Conservation (phyloP, 2,329 filamentous ascomycete genomes). For the Calonectria henricotiae region DNA sequence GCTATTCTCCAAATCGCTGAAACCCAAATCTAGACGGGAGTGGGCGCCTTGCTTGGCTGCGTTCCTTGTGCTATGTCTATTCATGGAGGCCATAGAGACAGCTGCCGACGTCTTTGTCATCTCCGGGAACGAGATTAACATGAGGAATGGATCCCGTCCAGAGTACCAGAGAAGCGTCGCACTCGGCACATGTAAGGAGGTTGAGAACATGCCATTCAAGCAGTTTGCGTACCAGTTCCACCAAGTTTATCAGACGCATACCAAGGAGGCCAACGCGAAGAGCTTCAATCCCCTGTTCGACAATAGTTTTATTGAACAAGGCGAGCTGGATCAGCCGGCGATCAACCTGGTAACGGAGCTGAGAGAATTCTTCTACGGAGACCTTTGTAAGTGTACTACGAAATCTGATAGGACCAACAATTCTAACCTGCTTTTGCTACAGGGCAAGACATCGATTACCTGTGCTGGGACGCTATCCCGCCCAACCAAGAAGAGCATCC, state of each 20-base stretch:
- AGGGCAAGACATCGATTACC: constrained; percentile 61
- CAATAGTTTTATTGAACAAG: constrained; percentile 59
- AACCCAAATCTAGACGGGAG: constrained; percentile 68
- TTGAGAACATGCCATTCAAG: constrained; percentile 74
- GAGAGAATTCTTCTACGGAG: constrained; percentile 63
- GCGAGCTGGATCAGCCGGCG: constrained; percentile 65
- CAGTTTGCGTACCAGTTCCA: constrained; percentile 76
- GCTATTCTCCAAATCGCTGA: constrained; percentile 69
- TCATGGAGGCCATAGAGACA: constrained; percentile 73
- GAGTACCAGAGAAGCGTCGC: constrained; percentile 63
- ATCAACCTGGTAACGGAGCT: constrained; percentile 65
- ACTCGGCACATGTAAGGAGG: constrained; percentile 65
- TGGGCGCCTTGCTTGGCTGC: constrained; percentile 73
- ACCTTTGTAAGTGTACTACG: constrained; percentile 62
- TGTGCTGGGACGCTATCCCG: constrained; percentile 66
- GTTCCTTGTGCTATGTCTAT: constrained; percentile 72
- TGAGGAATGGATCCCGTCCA: constrained; percentile 59
- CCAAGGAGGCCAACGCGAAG: constrained; percentile 64
- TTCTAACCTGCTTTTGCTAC: constrained; percentile 42
- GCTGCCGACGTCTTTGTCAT: constrained; percentile 69
- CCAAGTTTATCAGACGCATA: constrained; percentile 73
- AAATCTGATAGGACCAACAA: constrained; percentile 22
- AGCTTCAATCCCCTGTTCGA: constrained; percentile 73
- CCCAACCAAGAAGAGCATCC: constrained; percentile 64
- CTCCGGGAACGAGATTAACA: constrained; percentile 67